Evolutionary conservation across 176 grass and related monocot genomes (phyloP).

Genomic region (Oryza nivara): DNA sequence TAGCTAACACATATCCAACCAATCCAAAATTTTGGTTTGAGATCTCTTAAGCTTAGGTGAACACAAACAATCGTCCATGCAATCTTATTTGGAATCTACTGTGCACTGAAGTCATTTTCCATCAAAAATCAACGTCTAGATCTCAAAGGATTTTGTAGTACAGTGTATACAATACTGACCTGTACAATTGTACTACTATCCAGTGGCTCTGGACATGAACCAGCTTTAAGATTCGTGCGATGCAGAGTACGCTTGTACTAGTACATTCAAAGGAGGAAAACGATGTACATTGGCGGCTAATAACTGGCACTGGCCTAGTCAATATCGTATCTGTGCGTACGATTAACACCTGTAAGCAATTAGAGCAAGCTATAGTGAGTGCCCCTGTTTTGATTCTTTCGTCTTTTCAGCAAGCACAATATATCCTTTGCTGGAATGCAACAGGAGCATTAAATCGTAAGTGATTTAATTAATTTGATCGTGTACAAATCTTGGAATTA

Average conservation of each 20-base stretch:
- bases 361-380: not conserved
- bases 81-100: not conserved
- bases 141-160: not conserved
- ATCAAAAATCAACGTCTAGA: not conserved
- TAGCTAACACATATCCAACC: constrained; percentile 15
- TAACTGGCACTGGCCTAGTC: not conserved
- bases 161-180: not conserved
- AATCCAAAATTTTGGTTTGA: not conserved
- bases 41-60: not conserved
- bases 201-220: not conserved
- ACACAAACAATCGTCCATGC: not conserved
- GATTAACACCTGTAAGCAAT: not conserved
- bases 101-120: not conserved
- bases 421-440: not conserved
- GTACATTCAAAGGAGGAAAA: not conserved
- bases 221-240: not conserved
- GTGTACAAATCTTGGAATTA: not conserved
- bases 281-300: not conserved
- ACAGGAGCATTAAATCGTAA: not conserved
- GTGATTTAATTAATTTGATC: not conserved
- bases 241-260: not conserved
- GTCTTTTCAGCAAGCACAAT: constrained; percentile 11
- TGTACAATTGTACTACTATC: too few relatives aligned
- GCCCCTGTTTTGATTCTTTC: not conserved
- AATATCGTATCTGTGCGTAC: not conserved